Evolutionary conservation across 1,284 basidiomycete genomes (phyloP).

Genomic region (Lignosus rhinocerotis): DNA sequence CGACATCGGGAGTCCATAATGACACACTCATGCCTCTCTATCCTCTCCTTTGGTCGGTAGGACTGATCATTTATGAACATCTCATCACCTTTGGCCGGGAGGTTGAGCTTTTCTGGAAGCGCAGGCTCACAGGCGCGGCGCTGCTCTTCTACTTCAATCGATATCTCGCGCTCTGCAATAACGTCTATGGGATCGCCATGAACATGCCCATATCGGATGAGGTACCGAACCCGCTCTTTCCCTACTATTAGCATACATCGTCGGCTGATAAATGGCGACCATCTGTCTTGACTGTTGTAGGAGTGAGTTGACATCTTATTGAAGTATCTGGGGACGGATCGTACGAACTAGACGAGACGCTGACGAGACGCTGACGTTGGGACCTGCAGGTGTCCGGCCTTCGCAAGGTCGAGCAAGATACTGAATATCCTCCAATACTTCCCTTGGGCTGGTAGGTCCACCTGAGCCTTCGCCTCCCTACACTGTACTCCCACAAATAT

Average conservation of each 20-base stretch:
- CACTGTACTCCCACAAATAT: background rate
- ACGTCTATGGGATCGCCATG: background rate
- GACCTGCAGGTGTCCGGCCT: background rate
- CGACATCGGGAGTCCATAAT: background rate
- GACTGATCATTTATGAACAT: slow-evolving; percentile 4
- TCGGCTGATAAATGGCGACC: too few relatives aligned
- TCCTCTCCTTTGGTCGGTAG: background rate
- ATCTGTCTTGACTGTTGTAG: background rate
- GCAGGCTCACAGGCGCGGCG: background rate
- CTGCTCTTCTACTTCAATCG: slow-evolving; percentile 1
- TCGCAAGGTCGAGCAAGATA: background rate
- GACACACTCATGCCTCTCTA: background rate
- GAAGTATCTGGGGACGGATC: too few relatives aligned
- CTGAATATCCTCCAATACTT: background rate
- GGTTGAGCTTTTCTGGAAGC: background rate
- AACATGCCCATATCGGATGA: background rate
- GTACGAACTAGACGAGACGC: too few relatives aligned
- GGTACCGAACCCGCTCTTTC: background rate
- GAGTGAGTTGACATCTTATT: background rate
- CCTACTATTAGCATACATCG: too few relatives aligned
- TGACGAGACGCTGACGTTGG: too few relatives aligned
- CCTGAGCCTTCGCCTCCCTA: too few relatives aligned
- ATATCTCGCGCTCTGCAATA: background rate
- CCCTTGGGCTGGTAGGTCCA: background rate
- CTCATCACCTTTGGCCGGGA: slow-evolving; percentile 6